These are phyloP conservation scores for Termitomyces sp. DNA, from an alignment of 768 basidiomycete genomes.

Conservation along the genomic window DNA sequence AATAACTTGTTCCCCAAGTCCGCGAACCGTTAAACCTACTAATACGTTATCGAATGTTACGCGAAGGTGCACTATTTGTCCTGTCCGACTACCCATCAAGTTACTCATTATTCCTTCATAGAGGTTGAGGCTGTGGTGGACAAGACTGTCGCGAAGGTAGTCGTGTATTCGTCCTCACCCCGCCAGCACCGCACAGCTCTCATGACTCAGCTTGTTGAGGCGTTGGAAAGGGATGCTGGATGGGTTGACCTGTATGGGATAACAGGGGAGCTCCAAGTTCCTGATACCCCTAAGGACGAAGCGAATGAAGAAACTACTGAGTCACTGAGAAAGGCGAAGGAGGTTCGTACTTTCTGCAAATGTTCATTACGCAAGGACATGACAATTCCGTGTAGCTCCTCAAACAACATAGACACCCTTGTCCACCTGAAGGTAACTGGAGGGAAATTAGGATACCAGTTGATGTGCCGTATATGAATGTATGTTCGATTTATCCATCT, in stretches of 20 bases:
- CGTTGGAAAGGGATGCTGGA: constrained; percentile 52
- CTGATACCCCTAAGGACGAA: constrained; percentile 27
- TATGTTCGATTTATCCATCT: constrained; percentile 27
- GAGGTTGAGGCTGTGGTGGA: constrained; percentile 67
- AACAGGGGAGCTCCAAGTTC: constrained; percentile 65
- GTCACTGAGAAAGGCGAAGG: constrained; percentile 25
- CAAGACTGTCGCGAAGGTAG: constrained; percentile 35
- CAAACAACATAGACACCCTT: constrained; percentile 35
- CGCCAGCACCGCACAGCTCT: constrained; percentile 37
- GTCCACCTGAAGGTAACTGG: constrained; percentile 47
- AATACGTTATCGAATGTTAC: constrained; percentile 74
- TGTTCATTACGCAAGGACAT: not conserved
- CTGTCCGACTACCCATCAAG: not conserved
- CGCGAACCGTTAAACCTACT: constrained; percentile 55
- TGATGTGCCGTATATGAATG: constrained; percentile 79
- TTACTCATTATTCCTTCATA: constrained; percentile 19
- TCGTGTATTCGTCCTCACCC: constrained; percentile 28
- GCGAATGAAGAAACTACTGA: constrained; percentile 22
- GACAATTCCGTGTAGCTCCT: constrained; percentile 27
- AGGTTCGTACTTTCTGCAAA: constrained; percentile 17
- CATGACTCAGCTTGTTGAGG: constrained; percentile 45
- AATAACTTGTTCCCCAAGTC: constrained; percentile 30
- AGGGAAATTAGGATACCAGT: constrained; percentile 77
- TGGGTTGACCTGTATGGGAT: constrained; percentile 71
- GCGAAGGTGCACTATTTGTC: constrained; percentile 54